Evolutionary conservation across 768 basidiomycete genomes (phyloP), one percentile per base, ranked within the genome.

Genomic region (Amanita thiersii): DNA sequence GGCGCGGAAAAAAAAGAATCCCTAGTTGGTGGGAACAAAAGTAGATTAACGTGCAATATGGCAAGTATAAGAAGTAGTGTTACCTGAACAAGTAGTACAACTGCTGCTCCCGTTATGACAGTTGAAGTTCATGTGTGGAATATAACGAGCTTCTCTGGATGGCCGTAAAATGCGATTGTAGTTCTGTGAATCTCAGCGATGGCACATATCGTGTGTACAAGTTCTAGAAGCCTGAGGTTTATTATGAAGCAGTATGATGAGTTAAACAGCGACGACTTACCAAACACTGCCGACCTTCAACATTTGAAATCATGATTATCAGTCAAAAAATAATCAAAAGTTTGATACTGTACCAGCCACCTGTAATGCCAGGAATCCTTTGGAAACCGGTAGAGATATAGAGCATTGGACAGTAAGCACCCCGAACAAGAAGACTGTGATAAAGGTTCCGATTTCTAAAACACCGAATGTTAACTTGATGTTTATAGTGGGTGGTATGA

Each of bases 381-480:
- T 12, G 32, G 39, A 43, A 51, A 59, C 10, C 35, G 40, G 7
- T 44, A 20, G 36, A 44, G 54, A 44, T 60, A 60, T 12, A 50
- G 19, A 41, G 5, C 39, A 9, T 29, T 60, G 59, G 18, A 58
- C 38, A 9, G 56, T 57, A 2, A 53, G 44, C 26, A 58, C 47
- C 8, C 58, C 57, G 24, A 58, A 59, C 20, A 59, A 40, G 35
- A 52, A 54, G 6, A 48, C 40, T 1, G 57, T 40, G 11, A 58
- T 39, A 28, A 48, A 18, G 5, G 46, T 14, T 17, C 58, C 57
- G 39, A 56, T 43, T n/a, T 50, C 40, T 2, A 58, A 38, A 10
- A 52, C 52, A 1, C 55, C 55, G n/a, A 55, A n/a, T n/a, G n/a
- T n/a, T n/a, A n/a, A n/a, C n/a, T n/a, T n/a, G n/a, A n/a, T n/a